A percentile compares a stretch with the other conserved stretches of the same genome.
These are phyloP conservation scores for Beauveria caledonica DNA, from an alignment of 2,329 filamentous ascomycete species.

Conservation along the genomic window DNA sequence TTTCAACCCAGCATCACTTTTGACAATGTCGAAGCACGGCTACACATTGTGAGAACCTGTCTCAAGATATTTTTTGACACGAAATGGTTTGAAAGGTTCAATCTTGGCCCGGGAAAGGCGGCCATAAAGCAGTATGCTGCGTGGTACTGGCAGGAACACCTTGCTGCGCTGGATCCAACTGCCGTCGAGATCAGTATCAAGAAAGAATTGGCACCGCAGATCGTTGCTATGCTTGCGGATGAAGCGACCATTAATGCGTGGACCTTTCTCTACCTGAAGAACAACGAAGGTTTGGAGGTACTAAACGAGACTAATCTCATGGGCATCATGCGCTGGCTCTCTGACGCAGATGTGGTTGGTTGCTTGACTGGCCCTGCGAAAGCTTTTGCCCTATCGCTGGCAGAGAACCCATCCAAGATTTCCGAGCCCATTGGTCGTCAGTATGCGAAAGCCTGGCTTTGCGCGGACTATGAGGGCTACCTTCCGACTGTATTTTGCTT, in stretches of 20 bases:
- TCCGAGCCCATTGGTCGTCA: conserved; percentile 30
- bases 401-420: conserved; percentile 22
- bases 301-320: conserved; percentile 31
- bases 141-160: conserved; percentile 38
- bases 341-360: conserved; percentile 15
- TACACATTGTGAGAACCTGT: conserved; percentile 31
- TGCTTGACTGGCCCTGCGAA: conserved; percentile 13
- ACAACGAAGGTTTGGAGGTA: conserved; percentile 34
- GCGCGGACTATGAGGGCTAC: conserved; percentile 25
- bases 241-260: conserved; percentile 29
- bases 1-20: conserved; percentile 25
- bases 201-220: conserved; percentile 23
- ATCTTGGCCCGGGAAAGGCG: conserved; percentile 21
- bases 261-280: conserved; percentile 32
- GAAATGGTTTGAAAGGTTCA: conserved; percentile 21
- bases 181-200: conserved; percentile 23
- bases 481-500: conserved; percentile 34
- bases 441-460: conserved; percentile 32
- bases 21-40: conserved; percentile 24
- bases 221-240: conserved; percentile 31
- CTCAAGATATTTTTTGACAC: conserved; percentile 31
- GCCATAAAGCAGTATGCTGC: conserved; percentile 32
- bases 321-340: conserved; percentile 23
- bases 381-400: conserved; percentile 23
- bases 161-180: conserved; percentile 25